Base-by-base conservation (phyloP, 1,284 basidiomycete genomes). In the Malassezia globosa region DNA sequence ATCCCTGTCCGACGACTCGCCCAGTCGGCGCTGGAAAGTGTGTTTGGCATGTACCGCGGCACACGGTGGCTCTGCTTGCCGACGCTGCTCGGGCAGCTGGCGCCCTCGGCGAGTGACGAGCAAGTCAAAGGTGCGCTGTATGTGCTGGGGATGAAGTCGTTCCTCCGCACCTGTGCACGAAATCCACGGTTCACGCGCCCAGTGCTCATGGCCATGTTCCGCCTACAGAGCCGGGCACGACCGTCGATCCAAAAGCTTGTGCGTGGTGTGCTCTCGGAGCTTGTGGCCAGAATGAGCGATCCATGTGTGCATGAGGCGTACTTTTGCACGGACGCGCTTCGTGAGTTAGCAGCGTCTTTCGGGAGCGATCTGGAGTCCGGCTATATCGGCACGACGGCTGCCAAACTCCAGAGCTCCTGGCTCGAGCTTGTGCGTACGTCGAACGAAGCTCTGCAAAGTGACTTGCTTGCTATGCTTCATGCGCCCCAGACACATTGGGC, bases 121-220 rank as follows among this genome's bases (percentile, higher is more conserved):
- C 79, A 84, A 42, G 94, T 94, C 82, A 97, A 97, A 74, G 85
- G 86, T 10, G 90, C 90, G 6, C 76, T 97, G 18, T 90, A 94
- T 69, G 78, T 90, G 21, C 75, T 97, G 7, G 82, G 81, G 68
- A 81, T 82, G 65, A 88, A 87, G 73, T 80, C 79, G 36, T 59
- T 57, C 48, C 56, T 68, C 27, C 72, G 66, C 34, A 63, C 73
- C 52, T 60, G 64, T 78, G 86, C 29, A 19, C 39, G 37, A 14
- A 35, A 92, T 73, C 79, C 81, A 5, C 54, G 75, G 75, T n/a
- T 80, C 81, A 59, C 79, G 82, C 55, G 76, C 76, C 5, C 75
- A 76, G 41, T 85, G 85, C 75, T 87, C 34, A 72, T 81, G 46
- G 76, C 81, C n/a, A 74, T 94, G 31, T 76, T 95, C 6, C 79